Conservation (phyloP, 139 green algal species). For the Pseudopediastrum boryanum region DNA sequence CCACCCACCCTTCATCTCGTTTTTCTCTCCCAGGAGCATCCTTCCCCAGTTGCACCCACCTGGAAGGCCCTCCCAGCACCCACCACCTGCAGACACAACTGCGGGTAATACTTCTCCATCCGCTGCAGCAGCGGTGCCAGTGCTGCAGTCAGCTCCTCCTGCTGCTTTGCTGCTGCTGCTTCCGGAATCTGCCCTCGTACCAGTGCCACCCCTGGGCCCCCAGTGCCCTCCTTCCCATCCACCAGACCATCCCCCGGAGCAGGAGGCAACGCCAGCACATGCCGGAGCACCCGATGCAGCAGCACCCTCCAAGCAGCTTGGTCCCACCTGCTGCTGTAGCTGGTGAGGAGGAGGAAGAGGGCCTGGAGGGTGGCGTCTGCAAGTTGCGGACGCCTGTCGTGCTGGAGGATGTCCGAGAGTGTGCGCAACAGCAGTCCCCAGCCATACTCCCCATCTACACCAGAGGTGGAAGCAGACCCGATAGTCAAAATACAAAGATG, state of each 20-base stretch:
- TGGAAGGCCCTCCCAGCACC: background rate
- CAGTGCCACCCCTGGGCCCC: background rate
- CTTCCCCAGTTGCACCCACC: background rate
- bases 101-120: constrained; percentile 45
- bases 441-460: constrained; percentile 31
- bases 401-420: constrained; percentile 41
- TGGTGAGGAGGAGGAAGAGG: constrained; percentile 43
- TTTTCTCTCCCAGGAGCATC: background rate
- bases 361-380: constrained; percentile 43
- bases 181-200: background rate
- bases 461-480: background rate
- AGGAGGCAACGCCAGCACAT: constrained; percentile 38
- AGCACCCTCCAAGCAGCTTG: constrained; percentile 53
- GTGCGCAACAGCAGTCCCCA: constrained; percentile 42
- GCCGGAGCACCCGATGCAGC: constrained; percentile 35
- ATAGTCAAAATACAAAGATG: background rate
- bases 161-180: constrained; percentile 9
- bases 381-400: constrained; percentile 48
- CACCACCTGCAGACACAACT: constrained; percentile 41
- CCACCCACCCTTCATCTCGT: background rate
- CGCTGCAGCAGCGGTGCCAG: constrained; percentile 40
- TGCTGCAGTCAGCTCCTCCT: constrained; percentile 18
- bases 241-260: constrained; percentile 6
- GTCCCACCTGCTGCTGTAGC: constrained; percentile 48
- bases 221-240: background rate